These are phyloP conservation scores for Pseudozyma pruni DNA, from an alignment of 1,284 basidiomycete species.

Conservation along the genomic window DNA sequence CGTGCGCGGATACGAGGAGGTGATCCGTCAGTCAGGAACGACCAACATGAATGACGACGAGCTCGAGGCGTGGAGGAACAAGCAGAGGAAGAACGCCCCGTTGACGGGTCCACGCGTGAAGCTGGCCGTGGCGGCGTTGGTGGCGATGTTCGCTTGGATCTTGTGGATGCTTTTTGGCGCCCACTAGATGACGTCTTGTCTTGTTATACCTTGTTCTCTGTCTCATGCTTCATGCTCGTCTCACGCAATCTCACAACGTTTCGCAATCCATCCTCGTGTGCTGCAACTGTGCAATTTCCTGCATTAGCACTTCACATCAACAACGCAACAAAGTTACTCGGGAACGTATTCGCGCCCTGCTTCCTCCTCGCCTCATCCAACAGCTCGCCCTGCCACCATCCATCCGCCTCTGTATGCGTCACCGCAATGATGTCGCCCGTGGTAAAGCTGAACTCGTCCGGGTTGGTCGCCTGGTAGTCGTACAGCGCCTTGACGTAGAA, in stretches of 20 bases:
- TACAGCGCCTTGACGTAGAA: conserved; percentile 86
- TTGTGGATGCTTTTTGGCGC: conserved; percentile 23
- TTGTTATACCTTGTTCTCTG: conserved; percentile 5
- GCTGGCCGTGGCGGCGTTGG: conserved; percentile 47
- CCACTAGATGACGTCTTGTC: background rate
- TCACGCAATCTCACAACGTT: no score
- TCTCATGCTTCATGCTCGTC: background rate
- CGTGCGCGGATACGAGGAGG: conserved; percentile 72
- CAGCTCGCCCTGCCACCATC: conserved; percentile 88
- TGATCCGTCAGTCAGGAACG: conserved; percentile 35
- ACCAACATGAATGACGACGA: conserved; percentile 60
- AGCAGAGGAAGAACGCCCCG: conserved; percentile 50
- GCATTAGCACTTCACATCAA: no score
- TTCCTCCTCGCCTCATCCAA: conserved; percentile 84
- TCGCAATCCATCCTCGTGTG: no score
- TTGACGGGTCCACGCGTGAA: conserved; percentile 58
- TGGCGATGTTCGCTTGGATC: conserved; percentile 44
- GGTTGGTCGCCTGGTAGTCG: conserved; percentile 86
- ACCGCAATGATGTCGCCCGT: conserved; percentile 91
- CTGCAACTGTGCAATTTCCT: no score
- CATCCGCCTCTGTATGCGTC: conserved; percentile 88
- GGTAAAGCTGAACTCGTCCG: conserved; percentile 87
- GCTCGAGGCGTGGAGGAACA: conserved; percentile 59
- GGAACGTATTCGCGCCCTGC: conserved; percentile 85
- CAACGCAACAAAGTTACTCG: conserved; percentile 82